Base-by-base conservation (phyloP, 768 basidiomycete genomes). In the Russula olivacea region DNA sequence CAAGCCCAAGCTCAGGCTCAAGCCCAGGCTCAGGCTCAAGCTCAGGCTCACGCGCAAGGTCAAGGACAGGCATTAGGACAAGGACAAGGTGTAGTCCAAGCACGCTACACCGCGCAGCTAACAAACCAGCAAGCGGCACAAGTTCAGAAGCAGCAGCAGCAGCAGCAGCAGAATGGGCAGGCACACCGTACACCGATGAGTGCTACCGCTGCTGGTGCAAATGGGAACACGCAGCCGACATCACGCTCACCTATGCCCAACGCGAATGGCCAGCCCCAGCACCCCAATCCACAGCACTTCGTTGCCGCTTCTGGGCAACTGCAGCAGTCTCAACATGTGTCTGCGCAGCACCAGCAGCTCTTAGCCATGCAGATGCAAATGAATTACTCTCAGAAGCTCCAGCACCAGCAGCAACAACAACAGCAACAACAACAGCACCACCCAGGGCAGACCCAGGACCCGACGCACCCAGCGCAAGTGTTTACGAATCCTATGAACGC, bases 111-210 rank as follows among this genome's bases (percentile, higher is more conserved):
- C 25, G 15, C 63, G 19, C 61, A 62, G 48, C 0, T 43, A 12
- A 23, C 48, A 55, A 59, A 60, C 15, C 12, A 45, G 4, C 63
- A 64, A 55, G 47, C 48, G 2, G 52, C 70, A 50, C 69, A 67
- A 36, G 69, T 61, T 10, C 62, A 68, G n/a, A 61, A 70, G 4
- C 64, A 69, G 14, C 71, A 71, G n/a, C 60, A 66, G 30, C 30
- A 30, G 6, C 30, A 60, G 52, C 68, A 32, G 68, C 72, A 45
- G 61, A 67, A 32, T 71, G 70, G 49, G 23, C 69, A 53, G 48
- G 52, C 64, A 3, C 52, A 60, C 66, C 59, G 68, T 3, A 68
- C 65, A 19, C 68, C 69, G 40, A 68, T 67, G 61, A 45, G 41
- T 43, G 8, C 38, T 7, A n/a, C 54, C 17, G 17, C 41, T 25